Evolutionary conservation across 805 yeast species (phyloP), one percentile per base, ranked within the genome.

Genomic region (Isabelozyma heimii): DNA sequence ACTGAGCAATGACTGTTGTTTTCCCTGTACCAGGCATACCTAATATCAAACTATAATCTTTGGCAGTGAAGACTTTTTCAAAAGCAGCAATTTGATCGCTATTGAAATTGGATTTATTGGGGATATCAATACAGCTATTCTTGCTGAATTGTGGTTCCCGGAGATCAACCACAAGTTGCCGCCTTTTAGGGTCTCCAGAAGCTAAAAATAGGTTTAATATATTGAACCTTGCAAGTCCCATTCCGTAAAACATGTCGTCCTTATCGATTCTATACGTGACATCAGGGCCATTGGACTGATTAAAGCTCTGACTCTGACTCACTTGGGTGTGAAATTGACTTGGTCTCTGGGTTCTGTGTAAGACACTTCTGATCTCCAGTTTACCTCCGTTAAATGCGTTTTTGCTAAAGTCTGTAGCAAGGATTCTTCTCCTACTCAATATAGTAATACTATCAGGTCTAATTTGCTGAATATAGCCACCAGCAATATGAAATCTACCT

Each of bases 21-120:
- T 72, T 73, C 2, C 80, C 99, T 0, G 98, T 94, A 3, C 99
- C 99, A 0, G 99, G 99, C 99, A 94, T 94, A 0, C 99, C 99
- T 51, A 92, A 69, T 15, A 94, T 80, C 57, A 94, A 72, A 4
- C 91, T 75, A 61, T 89, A 94, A 61, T 91, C 96, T 46, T 83
- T 63, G 0, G 94, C 78, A 13, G 76, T 65, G 43, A 90, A 61
- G 0, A 84, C 89, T 50, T 75, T 80, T 13, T 82, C 77, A 37
- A 94, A 75, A 0, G 97, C 98, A 2, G 48, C 56, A 4, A 71
- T 51, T 61, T 94, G 99, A 58, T 90, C 96, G 0, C 63, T 59
- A 58, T 94, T 94, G 56, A 89, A 82, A 0, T 59, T 46, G 12
- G 59, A 49, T 3, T 48, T 50, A 15, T 47, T 9, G 46, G 54